phyloP scores from a whole-genome alignment of 208 protist species.

The Leishmania major region DNA sequence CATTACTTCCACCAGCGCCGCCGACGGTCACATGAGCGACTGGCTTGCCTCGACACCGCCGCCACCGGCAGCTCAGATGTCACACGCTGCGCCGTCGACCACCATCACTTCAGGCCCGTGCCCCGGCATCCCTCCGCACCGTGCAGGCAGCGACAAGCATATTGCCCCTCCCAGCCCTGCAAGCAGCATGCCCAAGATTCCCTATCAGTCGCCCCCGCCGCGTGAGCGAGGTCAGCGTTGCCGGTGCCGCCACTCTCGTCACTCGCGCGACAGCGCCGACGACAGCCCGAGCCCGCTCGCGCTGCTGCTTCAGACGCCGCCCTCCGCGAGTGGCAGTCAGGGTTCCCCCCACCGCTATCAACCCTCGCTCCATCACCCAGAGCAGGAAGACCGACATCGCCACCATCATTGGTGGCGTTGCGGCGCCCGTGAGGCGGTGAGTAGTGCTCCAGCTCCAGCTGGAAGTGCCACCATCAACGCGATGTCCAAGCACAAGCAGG shows the following conservation, averaged over 20 bases:
- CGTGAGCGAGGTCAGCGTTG: neutral
- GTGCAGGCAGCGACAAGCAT: neutral
- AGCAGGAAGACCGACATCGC: neutral
- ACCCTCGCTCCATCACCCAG: neutral
- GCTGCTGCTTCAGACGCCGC: constrained; percentile 2
- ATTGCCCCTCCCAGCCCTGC: neutral
- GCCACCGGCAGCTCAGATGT: neutral
- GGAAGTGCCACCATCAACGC: neutral
- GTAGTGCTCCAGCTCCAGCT: neutral
- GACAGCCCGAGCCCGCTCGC: neutral
- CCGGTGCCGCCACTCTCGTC: neutral
- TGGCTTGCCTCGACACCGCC: neutral
- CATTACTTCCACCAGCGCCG: neutral
- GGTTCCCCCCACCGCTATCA: neutral
- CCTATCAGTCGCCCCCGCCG: neutral
- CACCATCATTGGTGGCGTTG: neutral
- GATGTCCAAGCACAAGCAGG: neutral
- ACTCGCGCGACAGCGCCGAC: neutral
- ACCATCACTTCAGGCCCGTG: neutral
- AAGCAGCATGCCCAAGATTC: neutral
- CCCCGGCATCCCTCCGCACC: neutral
- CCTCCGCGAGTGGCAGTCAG: neutral
- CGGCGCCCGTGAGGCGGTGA: neutral
- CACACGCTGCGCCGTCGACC: neutral
- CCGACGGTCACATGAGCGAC: neutral